Evolutionary conservation across 1,284 basidiomycete species (phyloP).

Genomic region (Microbotryum lychnidis-dioicae): DNA sequence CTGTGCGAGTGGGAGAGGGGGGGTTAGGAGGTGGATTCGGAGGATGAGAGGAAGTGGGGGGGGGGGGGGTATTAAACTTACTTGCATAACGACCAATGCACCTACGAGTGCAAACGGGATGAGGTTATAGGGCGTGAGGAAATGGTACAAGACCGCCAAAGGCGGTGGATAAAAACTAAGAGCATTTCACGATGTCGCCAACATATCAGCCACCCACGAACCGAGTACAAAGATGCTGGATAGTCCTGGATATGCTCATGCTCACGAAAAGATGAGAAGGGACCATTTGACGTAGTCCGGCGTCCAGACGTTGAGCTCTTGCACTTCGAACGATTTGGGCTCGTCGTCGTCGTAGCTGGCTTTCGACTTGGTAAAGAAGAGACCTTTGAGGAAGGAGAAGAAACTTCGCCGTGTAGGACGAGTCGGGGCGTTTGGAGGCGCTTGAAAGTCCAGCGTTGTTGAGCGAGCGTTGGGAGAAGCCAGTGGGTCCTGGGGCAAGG

Average conservation of each 20-base stretch:
- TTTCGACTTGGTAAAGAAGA: neutral
- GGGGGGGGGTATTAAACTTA: neutral
- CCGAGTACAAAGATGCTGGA: too few species aligned
- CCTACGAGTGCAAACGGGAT: slow-evolving; percentile 22
- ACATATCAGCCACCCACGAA: neutral
- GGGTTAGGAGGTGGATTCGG: neutral
- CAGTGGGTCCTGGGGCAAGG: slow-evolving; percentile 25
- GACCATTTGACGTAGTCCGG: slow-evolving; percentile 30
- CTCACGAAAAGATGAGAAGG: slow-evolving; percentile 27
- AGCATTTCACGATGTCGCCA: neutral
- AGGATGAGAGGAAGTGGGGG: too few species aligned
- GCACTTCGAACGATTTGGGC: slow-evolving; percentile 20
- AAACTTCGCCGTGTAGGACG: neutral
- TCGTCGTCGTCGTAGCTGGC: neutral
- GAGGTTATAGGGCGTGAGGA: slow-evolving; percentile 24
- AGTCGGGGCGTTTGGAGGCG: slow-evolving; percentile 3
- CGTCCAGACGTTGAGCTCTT: slow-evolving; percentile 32
- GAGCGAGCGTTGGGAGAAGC: slow-evolving; percentile 28
- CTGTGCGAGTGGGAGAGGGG: slow-evolving; percentile 3
- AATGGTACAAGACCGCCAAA: slow-evolving; percentile 29
- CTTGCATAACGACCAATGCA: slow-evolving; percentile 13
- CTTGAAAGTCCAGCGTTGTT: slow-evolving; percentile 15
- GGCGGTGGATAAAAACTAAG: slow-evolving; percentile 31
- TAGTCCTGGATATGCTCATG: too few species aligned
- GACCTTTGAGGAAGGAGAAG: neutral